Evolutionary conservation across 2,329 filamentous ascomycete genomes (phyloP), one percentile per base, ranked within the genome.

Genomic region (Pseudocercospora fijiensis): DNA sequence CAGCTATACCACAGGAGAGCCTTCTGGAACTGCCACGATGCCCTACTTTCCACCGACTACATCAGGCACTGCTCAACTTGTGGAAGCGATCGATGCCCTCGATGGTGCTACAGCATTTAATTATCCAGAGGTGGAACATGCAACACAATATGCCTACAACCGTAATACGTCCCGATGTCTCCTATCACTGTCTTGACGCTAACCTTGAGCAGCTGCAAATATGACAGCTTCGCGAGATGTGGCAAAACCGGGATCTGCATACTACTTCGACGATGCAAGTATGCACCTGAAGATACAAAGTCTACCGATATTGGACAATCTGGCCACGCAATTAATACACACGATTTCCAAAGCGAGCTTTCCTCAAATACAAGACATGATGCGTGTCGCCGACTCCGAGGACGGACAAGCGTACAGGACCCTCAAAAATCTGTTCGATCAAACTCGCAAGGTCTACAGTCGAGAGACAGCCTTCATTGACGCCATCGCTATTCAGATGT

Each of bases 401-500:
- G 72, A 74, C 22, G 85, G 84, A 8, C 84, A 88, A 72, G 84
- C 85, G n/a, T 88, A 88, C 74, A 79, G 81, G 3, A 85, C 84
- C 1, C 78, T 88, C 72, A 85, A 86, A 69, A 84, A 83, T 4
- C 78, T 88, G 7, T 88, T 88, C 67, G 84, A 87, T 64, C 84
- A 87, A 66, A 86, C 85, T 0, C 86, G 87, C 67, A 83, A 85
- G 65, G 81, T 88, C 2, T 88, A 88, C 72, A 84, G 79, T 16
- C 77, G 82, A 30, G 83, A 83, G 57, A 80, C 82, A 33, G 81
- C 83, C 0, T 88, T 88, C 67, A 77, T 77, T 69, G 74, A 76
- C 60, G 72, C 74, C 22, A 72, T 75, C n/a, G 71, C 74, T n/a
- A 73, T 76, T 51, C 75, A 76, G 41, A 73, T 75, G 68, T 74